Evolutionary conservation across 345 rosid genomes (phyloP).

Genomic region (Cardamine chenopodiifolia): DNA sequence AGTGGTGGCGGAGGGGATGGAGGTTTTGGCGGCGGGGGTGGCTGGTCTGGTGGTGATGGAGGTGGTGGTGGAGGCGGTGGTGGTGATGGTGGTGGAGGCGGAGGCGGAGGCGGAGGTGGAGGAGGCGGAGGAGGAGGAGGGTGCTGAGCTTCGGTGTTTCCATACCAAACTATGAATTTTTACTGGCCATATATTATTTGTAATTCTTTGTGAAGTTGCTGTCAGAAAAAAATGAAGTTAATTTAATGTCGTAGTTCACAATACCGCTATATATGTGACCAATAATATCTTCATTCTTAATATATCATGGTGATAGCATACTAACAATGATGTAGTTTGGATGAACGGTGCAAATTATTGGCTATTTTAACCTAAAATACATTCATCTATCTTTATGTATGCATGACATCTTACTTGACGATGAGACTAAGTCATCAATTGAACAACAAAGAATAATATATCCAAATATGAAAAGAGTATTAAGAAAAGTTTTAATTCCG

Average conservation of each 20-base stretch:
- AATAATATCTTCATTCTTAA: background rate
- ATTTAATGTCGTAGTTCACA: background rate
- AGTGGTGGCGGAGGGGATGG: background rate
- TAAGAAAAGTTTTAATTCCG: too few relatives aligned
- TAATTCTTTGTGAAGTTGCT: too few relatives aligned
- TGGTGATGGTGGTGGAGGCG: too few relatives aligned
- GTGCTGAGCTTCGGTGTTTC: conserved; percentile 18
- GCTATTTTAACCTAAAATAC: background rate
- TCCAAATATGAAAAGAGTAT: too few relatives aligned
- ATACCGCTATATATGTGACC: background rate
- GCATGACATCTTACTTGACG: background rate
- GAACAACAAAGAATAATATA: too few relatives aligned
- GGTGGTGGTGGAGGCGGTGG: too few relatives aligned
- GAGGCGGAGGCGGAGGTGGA: too few relatives aligned
- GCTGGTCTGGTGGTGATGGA: background rate
- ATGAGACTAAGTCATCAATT: background rate
- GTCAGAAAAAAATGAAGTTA: too few relatives aligned
- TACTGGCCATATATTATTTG: conserved; percentile 9
- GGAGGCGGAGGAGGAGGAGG: too few relatives aligned
- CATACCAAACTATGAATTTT: background rate
- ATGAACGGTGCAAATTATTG: background rate
- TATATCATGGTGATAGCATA: background rate
- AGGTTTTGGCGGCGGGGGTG: background rate
- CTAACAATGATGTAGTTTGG: background rate
- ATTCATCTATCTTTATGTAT: background rate